Base-by-base conservation (phyloP, 345 rosid species). In the Salix brachista region DNA sequence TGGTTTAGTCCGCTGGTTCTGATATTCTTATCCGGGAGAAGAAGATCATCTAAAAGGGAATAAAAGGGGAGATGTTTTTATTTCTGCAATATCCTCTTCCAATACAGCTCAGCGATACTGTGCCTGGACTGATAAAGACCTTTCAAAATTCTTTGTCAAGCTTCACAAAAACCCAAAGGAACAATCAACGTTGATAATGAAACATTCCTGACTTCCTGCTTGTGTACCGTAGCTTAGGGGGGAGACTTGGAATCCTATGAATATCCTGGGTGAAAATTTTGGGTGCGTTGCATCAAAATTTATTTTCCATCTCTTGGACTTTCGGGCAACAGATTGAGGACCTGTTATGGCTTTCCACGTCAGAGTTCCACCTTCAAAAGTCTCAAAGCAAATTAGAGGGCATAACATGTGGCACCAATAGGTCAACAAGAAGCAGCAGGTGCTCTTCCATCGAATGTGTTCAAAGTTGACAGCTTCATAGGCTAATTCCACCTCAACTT, bases 211-310 rank as follows among this genome's bases (percentile, higher is more conserved):
- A 72, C 44, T 72, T 42, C 56, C 66, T 52, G 66, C 64, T 78
- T 37, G 36, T 8, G 14, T 7, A 28, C 62, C 23, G 37, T 36
- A 36, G 58, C 18, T 56, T 10, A 4, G 73, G 30, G 69, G 17
- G 50, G 18, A 32, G 39, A 78, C 14, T 25, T 18, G 25, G 76
- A 79, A 67, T 79, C 75, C 73, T n/a, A 28, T 68, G 48, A 60
- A 36, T 13, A 30, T 67, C 56, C 61, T 44, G 30, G 74, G 76
- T 25, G 72, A 72, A 74, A 42, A 37, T 60, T 37, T 46, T 28
- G 26, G 61, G 52, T 17, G 37, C 64, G 11, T 58, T 9, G 11
- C 64, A n/a, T 52, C 26, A 10, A 58, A 3, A 10, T 23, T 58
- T 46, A 28, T 67, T 41, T 19, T 30, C 28, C 62, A 52, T 16